Evolutionary conservation across 768 basidiomycete species (phyloP).

Genomic region (Pleurotus giganteus): DNA sequence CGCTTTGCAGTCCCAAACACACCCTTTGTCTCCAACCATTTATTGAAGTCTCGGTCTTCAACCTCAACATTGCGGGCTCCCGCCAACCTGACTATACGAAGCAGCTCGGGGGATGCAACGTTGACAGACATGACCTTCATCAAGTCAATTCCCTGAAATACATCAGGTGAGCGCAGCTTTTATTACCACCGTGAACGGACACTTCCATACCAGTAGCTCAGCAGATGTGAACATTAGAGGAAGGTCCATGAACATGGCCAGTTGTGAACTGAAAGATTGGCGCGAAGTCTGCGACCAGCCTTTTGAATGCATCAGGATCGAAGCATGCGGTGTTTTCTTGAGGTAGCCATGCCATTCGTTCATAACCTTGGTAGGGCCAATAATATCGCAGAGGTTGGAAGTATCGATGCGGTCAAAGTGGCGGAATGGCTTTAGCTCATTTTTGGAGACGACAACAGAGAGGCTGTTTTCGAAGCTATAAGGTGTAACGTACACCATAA

Average conservation of each 20-base stretch:
- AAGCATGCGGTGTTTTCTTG: slow-evolving; percentile 24
- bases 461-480: slow-evolving; percentile 34
- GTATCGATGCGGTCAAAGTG: slow-evolving; percentile 29
- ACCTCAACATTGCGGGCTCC: slow-evolving; percentile 23
- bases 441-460: slow-evolving; percentile 21
- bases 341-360: slow-evolving; percentile 27
- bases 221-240: too few species aligned
- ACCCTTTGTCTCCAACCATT: slow-evolving; percentile 21
- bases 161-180: too few species aligned
- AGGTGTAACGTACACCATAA: slow-evolving; percentile 27
- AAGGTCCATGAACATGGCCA: slow-evolving; percentile 16
- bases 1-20: slow-evolving; percentile 15
- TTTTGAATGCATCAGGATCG: slow-evolving; percentile 26
- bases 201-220: too few species aligned
- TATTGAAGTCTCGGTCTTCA: slow-evolving; percentile 22
- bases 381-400: slow-evolving; percentile 23
- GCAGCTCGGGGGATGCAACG: slow-evolving; percentile 18
- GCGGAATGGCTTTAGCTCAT: slow-evolving; percentile 19
- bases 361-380: slow-evolving; percentile 21
- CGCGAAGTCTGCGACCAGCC: slow-evolving; percentile 24
- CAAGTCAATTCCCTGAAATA: not conserved
- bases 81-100: slow-evolving; percentile 16
- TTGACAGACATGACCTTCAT: slow-evolving; percentile 16
- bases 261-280: not conserved
- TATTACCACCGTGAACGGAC: too few species aligned